Conservation (phyloP, 139 green algal species). For the Picochlorum sp. region DNA sequence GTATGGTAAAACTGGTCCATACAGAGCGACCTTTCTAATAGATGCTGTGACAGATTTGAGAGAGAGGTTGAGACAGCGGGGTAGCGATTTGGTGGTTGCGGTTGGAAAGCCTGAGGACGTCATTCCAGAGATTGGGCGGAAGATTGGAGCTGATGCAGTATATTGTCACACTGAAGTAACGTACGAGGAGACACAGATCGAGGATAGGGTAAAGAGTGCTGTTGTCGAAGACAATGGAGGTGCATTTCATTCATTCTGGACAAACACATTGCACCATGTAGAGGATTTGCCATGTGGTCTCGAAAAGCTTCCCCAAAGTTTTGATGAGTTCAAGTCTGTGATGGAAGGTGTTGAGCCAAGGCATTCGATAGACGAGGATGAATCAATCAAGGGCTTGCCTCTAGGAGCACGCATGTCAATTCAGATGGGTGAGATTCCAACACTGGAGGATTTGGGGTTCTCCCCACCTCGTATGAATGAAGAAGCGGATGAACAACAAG, state of each 20-base stretch:
- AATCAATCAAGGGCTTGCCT: constrained; percentile 39
- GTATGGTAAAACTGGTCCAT: constrained; percentile 40
- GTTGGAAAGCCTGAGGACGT: constrained; percentile 52
- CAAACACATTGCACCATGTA: constrained; percentile 53
- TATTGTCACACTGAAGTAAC: constrained; percentile 69
- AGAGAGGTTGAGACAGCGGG: constrained; percentile 18
- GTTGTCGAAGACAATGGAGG: constrained; percentile 40
- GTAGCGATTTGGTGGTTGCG: constrained; percentile 47
- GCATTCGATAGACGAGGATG: constrained; percentile 21
- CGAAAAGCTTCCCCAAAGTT: constrained; percentile 36
- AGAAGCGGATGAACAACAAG: background rate
- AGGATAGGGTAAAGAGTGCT: constrained; percentile 34
- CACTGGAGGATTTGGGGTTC: constrained; percentile 54
- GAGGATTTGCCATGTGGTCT: constrained; percentile 69
- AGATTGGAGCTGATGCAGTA: constrained; percentile 25
- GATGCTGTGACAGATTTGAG: constrained; percentile 53
- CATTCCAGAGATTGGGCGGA: constrained; percentile 11
- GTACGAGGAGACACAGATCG: constrained; percentile 47
- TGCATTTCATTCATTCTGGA: constrained; percentile 43
- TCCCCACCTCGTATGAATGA: background rate
- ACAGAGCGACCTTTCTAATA: constrained; percentile 35
- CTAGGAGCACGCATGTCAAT: constrained; percentile 15
- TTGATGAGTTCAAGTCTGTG: constrained; percentile 38
- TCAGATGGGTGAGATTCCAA: constrained; percentile 46
- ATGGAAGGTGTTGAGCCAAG: constrained; percentile 20